Percentiles rank a stretch among this genome's conserved stretches.
Evolutionary conservation across 768 basidiomycete species (phyloP).

Genomic region (Boletus sp.): DNA sequence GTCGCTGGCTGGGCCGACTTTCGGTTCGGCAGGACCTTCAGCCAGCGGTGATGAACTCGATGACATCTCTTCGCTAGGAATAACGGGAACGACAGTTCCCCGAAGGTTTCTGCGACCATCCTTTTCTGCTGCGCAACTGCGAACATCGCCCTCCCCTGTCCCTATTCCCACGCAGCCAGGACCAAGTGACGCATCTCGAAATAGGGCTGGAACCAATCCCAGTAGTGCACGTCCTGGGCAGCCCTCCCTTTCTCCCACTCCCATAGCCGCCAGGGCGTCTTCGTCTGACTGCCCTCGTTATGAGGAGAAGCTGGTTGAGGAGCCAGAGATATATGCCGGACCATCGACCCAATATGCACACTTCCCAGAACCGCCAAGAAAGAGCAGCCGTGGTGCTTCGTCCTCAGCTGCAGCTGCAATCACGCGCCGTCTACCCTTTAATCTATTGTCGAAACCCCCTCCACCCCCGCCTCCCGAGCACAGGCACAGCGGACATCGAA

Average conservation of each 20-base stretch:
- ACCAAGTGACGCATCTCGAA: conserved; percentile 45
- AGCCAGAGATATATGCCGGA: conserved; percentile 53
- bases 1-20: conserved; percentile 52
- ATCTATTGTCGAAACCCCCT: conserved; percentile 56
- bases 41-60: conserved; percentile 53
- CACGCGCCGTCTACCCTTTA: conserved; percentile 63
- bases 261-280: conserved; percentile 48
- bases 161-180: conserved; percentile 33
- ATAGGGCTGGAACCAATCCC: conserved; percentile 68
- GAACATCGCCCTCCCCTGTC: conserved; percentile 44
- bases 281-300: conserved; percentile 50
- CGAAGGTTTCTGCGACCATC: conserved; percentile 64
- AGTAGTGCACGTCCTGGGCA: conserved; percentile 42
- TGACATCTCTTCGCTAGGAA: conserved; percentile 42
- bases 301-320: conserved; percentile 39
- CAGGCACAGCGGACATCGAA: conserved; percentile 34
- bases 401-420: conserved; percentile 47
- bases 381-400: conserved; percentile 37
- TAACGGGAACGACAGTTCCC: conserved; percentile 55
- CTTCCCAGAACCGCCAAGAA: conserved; percentile 64
- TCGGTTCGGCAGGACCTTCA: conserved; percentile 49
- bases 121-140: conserved; percentile 72
- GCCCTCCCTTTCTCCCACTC: conserved; percentile 37
- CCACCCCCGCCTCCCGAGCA: conserved; percentile 32
- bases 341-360: conserved; percentile 68